Conservation (phyloP, 129 eudicot species). For the carrot (Daucus carota) region DNA sequence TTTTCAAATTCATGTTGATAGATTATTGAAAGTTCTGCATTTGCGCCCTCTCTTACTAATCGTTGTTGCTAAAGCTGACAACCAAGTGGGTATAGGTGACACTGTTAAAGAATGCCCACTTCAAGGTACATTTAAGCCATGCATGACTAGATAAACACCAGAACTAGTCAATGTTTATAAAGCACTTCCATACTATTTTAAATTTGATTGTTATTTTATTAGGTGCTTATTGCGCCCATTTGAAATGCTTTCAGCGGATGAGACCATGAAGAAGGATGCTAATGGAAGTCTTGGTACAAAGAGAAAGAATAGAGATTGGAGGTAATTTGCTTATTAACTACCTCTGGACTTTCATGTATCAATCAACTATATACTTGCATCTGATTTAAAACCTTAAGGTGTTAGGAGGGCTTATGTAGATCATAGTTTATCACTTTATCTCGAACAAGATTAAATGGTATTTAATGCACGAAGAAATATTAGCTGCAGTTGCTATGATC, state of each 20-base stretch:
- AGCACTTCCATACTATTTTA: neutral
- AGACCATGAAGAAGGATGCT: conserved; percentile 19
- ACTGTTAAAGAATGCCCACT: conserved; percentile 20
- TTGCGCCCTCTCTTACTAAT: neutral
- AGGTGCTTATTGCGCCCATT: conserved; percentile 20
- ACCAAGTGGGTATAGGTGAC: conserved; percentile 19
- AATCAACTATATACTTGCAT: neutral
- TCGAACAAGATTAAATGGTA: neutral
- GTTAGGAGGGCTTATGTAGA: neutral
- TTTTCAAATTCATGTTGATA: neutral
- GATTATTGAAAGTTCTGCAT: neutral
- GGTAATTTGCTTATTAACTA: conserved; percentile 28
- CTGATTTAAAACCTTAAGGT: neutral
- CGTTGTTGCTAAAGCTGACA: conserved; percentile 14
- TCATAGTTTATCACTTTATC: no score
- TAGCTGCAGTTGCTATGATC: neutral
- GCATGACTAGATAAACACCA: neutral
- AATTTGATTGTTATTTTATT: conserved; percentile 5
- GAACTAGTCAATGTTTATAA: conserved; percentile 10
- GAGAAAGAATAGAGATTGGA: conserved; percentile 56
- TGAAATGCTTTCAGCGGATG: conserved; percentile 29
- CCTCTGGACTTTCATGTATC: neutral
- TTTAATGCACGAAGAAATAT: neutral
- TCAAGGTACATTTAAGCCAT: conserved; percentile 41
- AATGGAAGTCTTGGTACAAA: conserved; percentile 36